phyloP scores from a whole-genome alignment of 495 filamentous ascomycete genomes.

The Daldinia caldariorum region DNA sequence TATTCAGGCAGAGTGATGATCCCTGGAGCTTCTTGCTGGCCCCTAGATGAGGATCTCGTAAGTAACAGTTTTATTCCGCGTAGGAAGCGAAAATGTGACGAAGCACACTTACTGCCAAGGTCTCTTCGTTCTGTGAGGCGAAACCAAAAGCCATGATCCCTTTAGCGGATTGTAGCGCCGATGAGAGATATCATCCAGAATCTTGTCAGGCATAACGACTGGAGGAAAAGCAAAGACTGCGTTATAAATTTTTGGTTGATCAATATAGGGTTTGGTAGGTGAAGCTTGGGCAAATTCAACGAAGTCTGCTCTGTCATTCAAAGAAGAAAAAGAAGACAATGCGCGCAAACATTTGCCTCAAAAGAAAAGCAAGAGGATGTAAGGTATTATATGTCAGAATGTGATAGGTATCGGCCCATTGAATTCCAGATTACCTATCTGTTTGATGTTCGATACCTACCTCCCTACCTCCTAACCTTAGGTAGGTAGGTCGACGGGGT shows the following conservation, averaged over 20 bases:
- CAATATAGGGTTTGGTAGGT: neutral
- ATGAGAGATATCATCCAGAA: slow-evolving; percentile 97
- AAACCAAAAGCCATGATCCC: slow-evolving; percentile 91
- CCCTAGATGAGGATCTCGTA: slow-evolving; percentile 62
- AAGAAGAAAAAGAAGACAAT: neutral
- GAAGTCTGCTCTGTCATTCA: neutral
- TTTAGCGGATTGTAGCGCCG: slow-evolving; percentile 91
- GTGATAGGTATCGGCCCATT: slow-evolving; percentile 23
- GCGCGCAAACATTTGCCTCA: slow-evolving; percentile 18
- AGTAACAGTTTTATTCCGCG: slow-evolving; percentile 12
- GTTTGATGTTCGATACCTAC: neutral
- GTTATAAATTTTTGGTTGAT: no score
- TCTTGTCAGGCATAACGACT: slow-evolving; percentile 62
- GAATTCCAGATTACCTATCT: neutral
- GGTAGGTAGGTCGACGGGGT: neutral
- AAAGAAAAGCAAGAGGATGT: slow-evolving; percentile 18
- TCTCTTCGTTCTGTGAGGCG: slow-evolving; percentile 93
- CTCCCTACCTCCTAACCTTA: no score
- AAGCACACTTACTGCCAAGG: slow-evolving; percentile 89
- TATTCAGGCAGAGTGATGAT: slow-evolving; percentile 80
- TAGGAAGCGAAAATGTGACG: slow-evolving; percentile 5
- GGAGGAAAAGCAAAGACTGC: neutral
- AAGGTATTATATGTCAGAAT: neutral
- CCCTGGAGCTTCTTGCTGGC: slow-evolving; percentile 85
- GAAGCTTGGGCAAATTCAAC: neutral